Conservation (phyloP, 805 yeast species). For the Ogataea methylovora region DNA sequence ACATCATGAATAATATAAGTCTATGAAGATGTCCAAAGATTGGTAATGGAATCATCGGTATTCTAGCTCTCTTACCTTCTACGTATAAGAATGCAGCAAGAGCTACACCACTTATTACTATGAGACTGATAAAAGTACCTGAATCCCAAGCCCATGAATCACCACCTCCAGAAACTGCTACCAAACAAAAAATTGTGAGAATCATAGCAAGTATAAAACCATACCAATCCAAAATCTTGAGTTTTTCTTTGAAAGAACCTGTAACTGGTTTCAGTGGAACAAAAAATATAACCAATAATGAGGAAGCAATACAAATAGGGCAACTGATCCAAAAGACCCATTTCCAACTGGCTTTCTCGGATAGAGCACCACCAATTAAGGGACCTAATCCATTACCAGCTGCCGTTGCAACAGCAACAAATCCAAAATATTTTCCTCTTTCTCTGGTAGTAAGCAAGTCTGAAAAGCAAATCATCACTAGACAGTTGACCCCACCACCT, state of each 20-base stretch:
- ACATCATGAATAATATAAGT: slow-evolving; percentile 22
- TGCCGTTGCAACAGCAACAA: slow-evolving; percentile 41
- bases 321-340: slow-evolving; percentile 42
- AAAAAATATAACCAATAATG: slow-evolving; percentile 15
- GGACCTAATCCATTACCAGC: slow-evolving; percentile 50
- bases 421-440: slow-evolving; percentile 50
- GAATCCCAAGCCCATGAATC: slow-evolving; percentile 43
- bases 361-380: slow-evolving; percentile 43
- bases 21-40: slow-evolving; percentile 27
- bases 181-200: slow-evolving; percentile 39
- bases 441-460: slow-evolving; percentile 44
- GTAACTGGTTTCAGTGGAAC: slow-evolving; percentile 26
- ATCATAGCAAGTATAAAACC: slow-evolving; percentile 25
- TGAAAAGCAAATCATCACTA: slow-evolving; percentile 46
- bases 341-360: slow-evolving; percentile 40
- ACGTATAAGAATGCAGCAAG: slow-evolving; percentile 33
- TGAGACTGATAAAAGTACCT: slow-evolving; percentile 17
- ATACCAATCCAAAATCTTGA: slow-evolving; percentile 38
- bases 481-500: slow-evolving; percentile 41
- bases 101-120: slow-evolving; percentile 31
- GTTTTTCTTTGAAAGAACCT: slow-evolving; percentile 25
- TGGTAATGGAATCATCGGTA: slow-evolving; percentile 44
- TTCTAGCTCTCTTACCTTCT: slow-evolving; percentile 34
- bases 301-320: slow-evolving; percentile 24
- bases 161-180: slow-evolving; percentile 56